Evolutionary conservation across 768 basidiomycete genomes (phyloP), one percentile per base, ranked within the genome.

Genomic region (Mycena floridula): DNA sequence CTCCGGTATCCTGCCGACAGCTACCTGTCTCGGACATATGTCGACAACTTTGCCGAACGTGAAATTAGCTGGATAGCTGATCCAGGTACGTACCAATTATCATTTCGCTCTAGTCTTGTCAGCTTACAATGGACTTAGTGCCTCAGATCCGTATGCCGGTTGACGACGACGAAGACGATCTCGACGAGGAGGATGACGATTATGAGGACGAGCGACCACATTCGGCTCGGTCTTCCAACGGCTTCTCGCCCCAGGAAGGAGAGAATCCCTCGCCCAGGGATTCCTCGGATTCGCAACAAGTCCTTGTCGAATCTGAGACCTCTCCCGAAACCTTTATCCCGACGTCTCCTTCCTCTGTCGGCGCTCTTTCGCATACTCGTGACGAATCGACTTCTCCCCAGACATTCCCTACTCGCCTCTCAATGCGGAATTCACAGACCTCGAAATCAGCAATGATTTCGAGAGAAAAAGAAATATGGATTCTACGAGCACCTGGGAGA

Each of bases 21-120:
- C 48, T 58, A 65, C 26, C 72, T 73, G 28, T 73, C 73, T 12
- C 70, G 73, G n/a, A n/a, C n/a, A n/a, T 76, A 73, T 43, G 56
- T 60, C 26, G 70, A 74, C 40, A 68, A 64, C 40, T 69, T 62
- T 24, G 76, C 45, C 43, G 59, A 79, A 24, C 71, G 82, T 50
- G 74, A 81, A 52, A 78, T 81, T 37, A 90, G 87, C 54, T 90
- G 87, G 87, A 68, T 86, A 27, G 85, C 83, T 32, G 77, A 81
- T 38, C 82, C 75, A 58, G 80, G 87, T 86, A 54, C 53, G 77
- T 66, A 32, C 25, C n/a, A 6, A 35, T 32, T 30, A 22, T n/a
- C 38, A 11, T 42, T 48, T 37, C 25, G 20, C 40, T 46, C 28
- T 20, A 45, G 48, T 25, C 40, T 46, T 46, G 25, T 16, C 41